phyloP scores from a whole-genome alignment of 2,329 filamentous ascomycete species.

The Aspergillus caelatus region DNA sequence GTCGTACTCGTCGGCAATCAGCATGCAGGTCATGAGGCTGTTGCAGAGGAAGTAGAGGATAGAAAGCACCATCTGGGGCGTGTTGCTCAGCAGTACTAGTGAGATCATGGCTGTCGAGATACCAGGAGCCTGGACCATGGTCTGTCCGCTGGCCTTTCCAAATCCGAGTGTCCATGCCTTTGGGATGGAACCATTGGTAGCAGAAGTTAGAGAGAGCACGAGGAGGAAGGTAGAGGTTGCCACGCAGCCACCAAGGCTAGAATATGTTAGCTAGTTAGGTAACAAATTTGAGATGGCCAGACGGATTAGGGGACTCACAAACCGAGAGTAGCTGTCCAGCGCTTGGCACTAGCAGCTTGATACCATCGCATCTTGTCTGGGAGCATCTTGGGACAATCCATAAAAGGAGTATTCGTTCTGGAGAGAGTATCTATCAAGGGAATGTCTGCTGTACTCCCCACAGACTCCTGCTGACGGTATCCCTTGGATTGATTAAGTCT shows the following conservation, averaged over 20 bases:
- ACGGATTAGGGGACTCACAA: slow-evolving; percentile 2
- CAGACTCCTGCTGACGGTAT: neutral
- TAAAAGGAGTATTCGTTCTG: neutral
- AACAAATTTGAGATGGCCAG: too few species aligned
- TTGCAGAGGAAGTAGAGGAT: slow-evolving; percentile 41
- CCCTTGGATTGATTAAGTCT: neutral
- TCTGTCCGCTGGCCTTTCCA: neutral
- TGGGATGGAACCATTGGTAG: neutral
- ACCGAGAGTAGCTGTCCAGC: neutral
- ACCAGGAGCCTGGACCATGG: neutral
- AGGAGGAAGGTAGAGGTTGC: neutral
- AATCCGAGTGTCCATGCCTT: neutral
- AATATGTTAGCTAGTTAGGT: too few species aligned
- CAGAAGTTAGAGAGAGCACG: too few species aligned
- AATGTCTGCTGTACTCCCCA: neutral
- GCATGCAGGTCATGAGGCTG: slow-evolving; percentile 47
- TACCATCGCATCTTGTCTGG: slow-evolving; percentile 9
- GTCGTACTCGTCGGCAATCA: slow-evolving; percentile 53
- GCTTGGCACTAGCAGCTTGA: slow-evolving; percentile 4
- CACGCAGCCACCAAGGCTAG: neutral
- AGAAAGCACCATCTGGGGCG: slow-evolving; percentile 37
- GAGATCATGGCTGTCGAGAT: neutral
- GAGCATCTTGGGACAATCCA: neutral
- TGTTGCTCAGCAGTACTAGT: slow-evolving; percentile 30
- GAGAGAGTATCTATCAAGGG: too few species aligned